Percentiles rank a stretch among this genome's conserved stretches.
Conservation (phyloP, 2,329 filamentous ascomycete genomes). For the Diaporthe destruens region DNA sequence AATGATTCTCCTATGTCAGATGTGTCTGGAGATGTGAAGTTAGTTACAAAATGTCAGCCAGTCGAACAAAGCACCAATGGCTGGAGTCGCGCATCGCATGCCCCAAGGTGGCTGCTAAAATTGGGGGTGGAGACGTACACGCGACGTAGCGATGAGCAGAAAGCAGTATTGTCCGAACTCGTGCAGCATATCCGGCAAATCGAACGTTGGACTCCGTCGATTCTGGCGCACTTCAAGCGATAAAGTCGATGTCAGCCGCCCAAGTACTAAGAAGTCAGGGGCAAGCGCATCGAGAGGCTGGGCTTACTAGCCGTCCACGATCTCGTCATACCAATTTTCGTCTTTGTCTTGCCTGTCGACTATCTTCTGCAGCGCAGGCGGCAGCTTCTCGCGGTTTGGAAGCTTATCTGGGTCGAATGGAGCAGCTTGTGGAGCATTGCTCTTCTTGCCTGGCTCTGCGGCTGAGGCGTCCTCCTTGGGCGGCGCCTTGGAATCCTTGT, state of each 20-base stretch:
- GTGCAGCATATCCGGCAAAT: slow-evolving; percentile 92
- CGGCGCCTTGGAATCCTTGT: slow-evolving; percentile 47
- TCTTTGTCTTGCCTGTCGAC: slow-evolving; percentile 71
- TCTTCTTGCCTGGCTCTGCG: slow-evolving; percentile 37
- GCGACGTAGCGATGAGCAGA: slow-evolving; percentile 96
- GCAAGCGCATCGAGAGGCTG: neutral
- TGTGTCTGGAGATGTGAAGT: slow-evolving; percentile 59
- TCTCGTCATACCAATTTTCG: slow-evolving; percentile 80
- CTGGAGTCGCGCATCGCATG: neutral
- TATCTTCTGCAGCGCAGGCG: slow-evolving; percentile 67
- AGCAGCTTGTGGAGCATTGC: slow-evolving; percentile 44
- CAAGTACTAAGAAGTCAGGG: neutral
- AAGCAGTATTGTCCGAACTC: slow-evolving; percentile 86
- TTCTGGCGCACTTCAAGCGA: slow-evolving; percentile 74
- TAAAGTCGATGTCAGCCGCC: neutral
- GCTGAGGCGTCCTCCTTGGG: slow-evolving; percentile 41
- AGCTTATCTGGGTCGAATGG: slow-evolving; percentile 61
- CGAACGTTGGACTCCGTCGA: slow-evolving; percentile 88
- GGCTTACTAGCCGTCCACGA: slow-evolving; percentile 82
- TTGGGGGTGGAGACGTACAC: slow-evolving; percentile 64
- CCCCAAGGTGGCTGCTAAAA: too few relatives aligned
- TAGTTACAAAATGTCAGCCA: neutral
- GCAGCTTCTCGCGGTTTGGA: slow-evolving; percentile 64
- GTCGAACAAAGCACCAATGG: neutral
- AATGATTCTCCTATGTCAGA: slow-evolving; percentile 97